phyloP scores from a whole-genome alignment of 2,329 filamentous ascomycete species.

The Arthrobotrys musiformis region DNA sequence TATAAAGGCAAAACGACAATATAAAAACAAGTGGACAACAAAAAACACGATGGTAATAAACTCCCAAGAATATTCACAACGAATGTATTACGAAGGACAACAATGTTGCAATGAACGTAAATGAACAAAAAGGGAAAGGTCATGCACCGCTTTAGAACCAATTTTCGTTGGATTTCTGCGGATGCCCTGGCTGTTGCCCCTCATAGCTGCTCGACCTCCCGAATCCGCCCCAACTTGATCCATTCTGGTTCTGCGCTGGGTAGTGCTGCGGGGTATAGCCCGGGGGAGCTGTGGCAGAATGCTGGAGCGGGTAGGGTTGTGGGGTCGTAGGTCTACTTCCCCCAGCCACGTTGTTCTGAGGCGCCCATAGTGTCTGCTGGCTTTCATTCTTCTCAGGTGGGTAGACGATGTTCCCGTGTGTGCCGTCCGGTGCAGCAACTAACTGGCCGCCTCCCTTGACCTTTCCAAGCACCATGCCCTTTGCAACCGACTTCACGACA shows the following conservation, averaged over 20 bases:
- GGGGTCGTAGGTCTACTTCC: conserved; percentile 43
- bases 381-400: conserved; percentile 52
- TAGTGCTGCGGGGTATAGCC: conserved; percentile 42
- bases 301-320: conserved; percentile 36
- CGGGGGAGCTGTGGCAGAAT: conserved; percentile 43
- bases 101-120: neutral
- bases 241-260: conserved; percentile 16
- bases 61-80: conserved; percentile 21
- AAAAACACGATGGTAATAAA: neutral
- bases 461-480: conserved; percentile 90
- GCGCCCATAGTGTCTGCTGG: conserved; percentile 52
- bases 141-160: conserved; percentile 39
- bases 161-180: conserved; percentile 49
- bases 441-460: conserved; percentile 79
- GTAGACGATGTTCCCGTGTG: conserved; percentile 61
- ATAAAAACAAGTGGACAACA: neutral
- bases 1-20: neutral
- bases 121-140: neutral
- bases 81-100: conserved; percentile 19
- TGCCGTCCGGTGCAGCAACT: conserved; percentile 74
- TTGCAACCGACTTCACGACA: conserved; percentile 92
- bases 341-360: conserved; percentile 30
- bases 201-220: conserved; percentile 27
- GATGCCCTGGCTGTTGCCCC: conserved; percentile 20
- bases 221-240: conserved; percentile 47